Conservation (phyloP, 139 green algal species). For the Yamagishiella unicocca region DNA sequence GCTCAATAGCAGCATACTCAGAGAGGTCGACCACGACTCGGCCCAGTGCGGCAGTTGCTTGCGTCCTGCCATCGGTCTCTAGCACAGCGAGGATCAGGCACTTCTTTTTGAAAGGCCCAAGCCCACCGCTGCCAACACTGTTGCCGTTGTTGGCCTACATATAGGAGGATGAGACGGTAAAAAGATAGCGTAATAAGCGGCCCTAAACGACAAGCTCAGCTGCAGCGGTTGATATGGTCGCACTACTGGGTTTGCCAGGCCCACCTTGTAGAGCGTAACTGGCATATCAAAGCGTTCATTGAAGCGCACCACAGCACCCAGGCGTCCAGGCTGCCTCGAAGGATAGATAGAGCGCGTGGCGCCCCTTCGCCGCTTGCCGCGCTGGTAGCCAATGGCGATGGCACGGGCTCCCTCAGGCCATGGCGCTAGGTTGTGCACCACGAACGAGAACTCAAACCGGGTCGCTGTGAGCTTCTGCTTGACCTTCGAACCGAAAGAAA, state of each 20-base stretch:
- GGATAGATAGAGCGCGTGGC: slow-evolving; percentile 65
- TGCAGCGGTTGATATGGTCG: neutral
- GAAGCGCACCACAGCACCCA: slow-evolving; percentile 68
- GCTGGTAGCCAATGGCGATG: slow-evolving; percentile 71
- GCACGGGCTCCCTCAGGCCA: slow-evolving; percentile 62
- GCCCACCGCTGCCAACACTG: neutral
- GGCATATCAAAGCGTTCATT: slow-evolving; percentile 72
- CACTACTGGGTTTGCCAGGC: slow-evolving; percentile 1
- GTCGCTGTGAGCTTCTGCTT: slow-evolving; percentile 65
- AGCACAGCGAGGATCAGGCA: slow-evolving; percentile 79
- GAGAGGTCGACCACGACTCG: slow-evolving; percentile 71
- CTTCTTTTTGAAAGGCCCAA: slow-evolving; percentile 83
- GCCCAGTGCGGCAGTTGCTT: slow-evolving; percentile 67
- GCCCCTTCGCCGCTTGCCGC: slow-evolving; percentile 70
- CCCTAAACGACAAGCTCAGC: neutral
- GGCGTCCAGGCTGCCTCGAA: slow-evolving; percentile 51
- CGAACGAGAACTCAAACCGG: slow-evolving; percentile 65
- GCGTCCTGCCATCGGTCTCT: slow-evolving; percentile 67
- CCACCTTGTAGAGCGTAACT: slow-evolving; percentile 75
- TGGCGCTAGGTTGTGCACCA: slow-evolving; percentile 68
- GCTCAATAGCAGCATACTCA: slow-evolving; percentile 75
- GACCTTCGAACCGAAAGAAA: slow-evolving; percentile 55
- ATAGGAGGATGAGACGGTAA: neutral
- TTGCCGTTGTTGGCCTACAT: slow-evolving; percentile 15
- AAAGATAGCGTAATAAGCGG: no score